Base-by-base conservation (phyloP, 305 asterid species). In the Solanum chacoense region DNA sequence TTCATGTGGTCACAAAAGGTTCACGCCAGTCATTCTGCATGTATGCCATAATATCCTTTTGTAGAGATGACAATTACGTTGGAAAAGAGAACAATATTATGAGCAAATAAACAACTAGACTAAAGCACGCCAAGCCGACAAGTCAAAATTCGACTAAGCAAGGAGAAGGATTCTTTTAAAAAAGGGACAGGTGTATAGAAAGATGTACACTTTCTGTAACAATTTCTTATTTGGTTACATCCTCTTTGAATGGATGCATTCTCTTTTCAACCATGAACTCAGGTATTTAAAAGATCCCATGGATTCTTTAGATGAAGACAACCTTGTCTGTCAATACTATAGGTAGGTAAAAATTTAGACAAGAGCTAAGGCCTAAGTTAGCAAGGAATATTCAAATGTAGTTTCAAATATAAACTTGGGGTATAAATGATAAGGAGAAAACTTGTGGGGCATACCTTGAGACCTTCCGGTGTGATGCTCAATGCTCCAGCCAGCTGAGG, bases 401-500 rank as follows among this genome's bases (percentile, higher is more conserved):
- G 74, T 50, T 84, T 29, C 42, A 84, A 81, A 28, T 34, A 84
- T 84, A 84, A 50, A 50, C 42, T 84, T 84, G 73, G 42, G 87
- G 74, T 31, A 55, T 2, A 83, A 83, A 50, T 29, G 7, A 83
- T 18, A 50, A 86, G 87, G 79, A 87, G 88, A 34, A 90, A 89
- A 91, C 45, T 67, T 73, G 42, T n/a, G 35, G 65, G 90, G 87
- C 93, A 87, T 84, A 97, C 99, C 99, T 95, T 97, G 81, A 97
- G 91, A 90, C 99, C 96, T 87, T 91, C 90, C 7, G 93, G 90
- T 85, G 96, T 92, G 89, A 97, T 94, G 93, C 93, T 95, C 90
- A 97, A 89, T 78, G 91, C 94, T 90, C 99, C 99, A 92, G 97
- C 94, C 91, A 97, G 92, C 92, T 97, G 99, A 89, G 99, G 99